A percentile compares a stretch with the other conserved stretches of the same genome.
Evolutionary conservation across 257 asterid species (phyloP).

Genomic region (Solanum arcanum): DNA sequence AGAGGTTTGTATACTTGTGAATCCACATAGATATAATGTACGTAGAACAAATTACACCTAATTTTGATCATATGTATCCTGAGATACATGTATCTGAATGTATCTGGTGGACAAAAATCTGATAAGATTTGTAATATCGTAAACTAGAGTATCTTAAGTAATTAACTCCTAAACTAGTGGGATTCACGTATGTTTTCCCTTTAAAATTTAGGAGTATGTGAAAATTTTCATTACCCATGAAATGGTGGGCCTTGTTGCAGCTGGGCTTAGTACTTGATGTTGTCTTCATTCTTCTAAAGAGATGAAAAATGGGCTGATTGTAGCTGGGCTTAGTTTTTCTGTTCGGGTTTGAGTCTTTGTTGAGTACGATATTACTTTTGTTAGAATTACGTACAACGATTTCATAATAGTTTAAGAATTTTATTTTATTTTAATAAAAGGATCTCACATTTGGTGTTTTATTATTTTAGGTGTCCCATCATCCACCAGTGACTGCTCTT

Average conservation of each 20-base stretch:
- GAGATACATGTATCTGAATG: too few relatives aligned
- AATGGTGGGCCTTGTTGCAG: neutral
- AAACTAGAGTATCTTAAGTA: neutral
- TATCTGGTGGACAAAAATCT: too few relatives aligned
- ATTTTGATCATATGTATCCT: neutral
- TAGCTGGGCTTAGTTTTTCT: neutral
- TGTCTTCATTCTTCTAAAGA: neutral
- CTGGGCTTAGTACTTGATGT: neutral
- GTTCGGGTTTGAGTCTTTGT: neutral
- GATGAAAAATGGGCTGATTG: neutral
- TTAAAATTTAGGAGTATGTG: neutral
- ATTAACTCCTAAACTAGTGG: too few relatives aligned
- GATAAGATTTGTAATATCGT: neutral
- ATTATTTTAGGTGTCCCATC: constrained; percentile 67
- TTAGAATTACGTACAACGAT: too few relatives aligned
- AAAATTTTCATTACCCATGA: neutral
- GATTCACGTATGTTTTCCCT: neutral
- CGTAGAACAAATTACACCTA: too few relatives aligned
- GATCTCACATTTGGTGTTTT: neutral
- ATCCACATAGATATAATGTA: neutral
- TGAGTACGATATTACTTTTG: neutral
- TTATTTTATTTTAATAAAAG: neutral
- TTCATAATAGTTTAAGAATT: neutral
- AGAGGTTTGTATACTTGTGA: neutral
- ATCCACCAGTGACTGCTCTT: constrained; percentile 81